phyloP scores from a whole-genome alignment of 2,329 filamentous ascomycete genomes.

The Cryphonectria japonica region DNA sequence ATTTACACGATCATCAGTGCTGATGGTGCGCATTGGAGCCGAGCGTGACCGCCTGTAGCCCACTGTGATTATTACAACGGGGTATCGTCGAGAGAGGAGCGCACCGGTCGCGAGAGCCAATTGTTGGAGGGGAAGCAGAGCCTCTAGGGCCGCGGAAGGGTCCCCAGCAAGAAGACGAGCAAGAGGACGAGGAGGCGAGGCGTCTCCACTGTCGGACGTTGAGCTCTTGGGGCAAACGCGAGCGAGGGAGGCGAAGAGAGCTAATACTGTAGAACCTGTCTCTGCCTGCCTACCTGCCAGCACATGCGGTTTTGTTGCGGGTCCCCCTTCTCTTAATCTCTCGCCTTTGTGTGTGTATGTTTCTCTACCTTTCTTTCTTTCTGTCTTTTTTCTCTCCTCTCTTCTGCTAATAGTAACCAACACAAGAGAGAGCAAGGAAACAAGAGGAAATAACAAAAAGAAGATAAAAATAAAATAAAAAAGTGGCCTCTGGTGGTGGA shows the following conservation, averaged over 20 bases:
- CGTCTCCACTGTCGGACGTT: constrained; percentile 7
- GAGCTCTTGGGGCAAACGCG: neutral
- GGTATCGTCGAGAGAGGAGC: constrained; percentile 8
- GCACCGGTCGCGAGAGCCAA: constrained; percentile 2
- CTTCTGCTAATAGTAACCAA: neutral
- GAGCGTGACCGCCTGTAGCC: constrained; percentile 27
- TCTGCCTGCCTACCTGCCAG: neutral
- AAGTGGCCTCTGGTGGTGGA: constrained; percentile 17
- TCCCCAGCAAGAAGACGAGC: constrained; percentile 2
- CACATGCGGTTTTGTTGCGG: constrained; percentile 3
- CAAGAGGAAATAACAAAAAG: neutral
- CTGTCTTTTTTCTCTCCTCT: neutral
- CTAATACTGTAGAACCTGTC: neutral
- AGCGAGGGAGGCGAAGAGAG: constrained; percentile 5
- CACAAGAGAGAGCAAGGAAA: neutral
- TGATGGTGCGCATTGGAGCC: constrained; percentile 27
- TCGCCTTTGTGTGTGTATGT: neutral
- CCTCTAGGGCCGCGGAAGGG: constrained; percentile 10
- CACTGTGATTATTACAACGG: constrained; percentile 7
- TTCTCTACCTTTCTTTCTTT: too few relatives aligned
- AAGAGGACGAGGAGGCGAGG: constrained; percentile 7
- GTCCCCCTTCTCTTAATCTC: neutral
- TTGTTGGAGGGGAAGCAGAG: constrained; percentile 7
- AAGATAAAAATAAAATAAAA: constrained; percentile 5
- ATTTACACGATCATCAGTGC: constrained; percentile 19